A percentile compares a stretch with the other conserved stretches of the same genome.
These are phyloP conservation scores for Backusella sp. DNA, from an alignment of 192 early-diverging fungal genomes.

Conservation along the genomic window DNA sequence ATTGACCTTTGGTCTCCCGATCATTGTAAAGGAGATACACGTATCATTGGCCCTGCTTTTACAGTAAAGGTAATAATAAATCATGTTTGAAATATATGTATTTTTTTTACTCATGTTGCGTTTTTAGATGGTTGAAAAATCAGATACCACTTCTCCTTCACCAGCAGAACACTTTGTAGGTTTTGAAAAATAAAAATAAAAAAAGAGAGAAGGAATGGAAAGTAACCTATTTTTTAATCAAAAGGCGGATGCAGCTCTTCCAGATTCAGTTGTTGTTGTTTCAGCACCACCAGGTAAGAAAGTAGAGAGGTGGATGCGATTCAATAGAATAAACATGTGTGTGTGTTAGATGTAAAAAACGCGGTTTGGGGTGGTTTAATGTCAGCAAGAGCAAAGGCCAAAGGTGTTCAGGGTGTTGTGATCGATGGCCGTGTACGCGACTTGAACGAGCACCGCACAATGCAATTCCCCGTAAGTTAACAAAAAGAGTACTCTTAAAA, in stretches of 20 bases:
- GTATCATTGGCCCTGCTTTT: slow-evolving; percentile 57
- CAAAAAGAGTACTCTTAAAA: neutral
- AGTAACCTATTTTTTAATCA: neutral
- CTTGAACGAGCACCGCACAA: slow-evolving; percentile 50
- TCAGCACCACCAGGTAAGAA: slow-evolving; percentile 47
- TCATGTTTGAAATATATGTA: too few relatives aligned
- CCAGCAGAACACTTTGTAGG: slow-evolving; percentile 8
- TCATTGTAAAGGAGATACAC: slow-evolving; percentile 44
- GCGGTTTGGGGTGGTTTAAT: slow-evolving; percentile 63
- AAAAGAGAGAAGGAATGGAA: neutral
- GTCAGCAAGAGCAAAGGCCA: slow-evolving; percentile 49
- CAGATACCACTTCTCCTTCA: slow-evolving; percentile 9
- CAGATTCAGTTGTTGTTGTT: slow-evolving; percentile 48
- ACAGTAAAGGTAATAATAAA: slow-evolving; percentile 48
- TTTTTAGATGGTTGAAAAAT: slow-evolving; percentile 19
- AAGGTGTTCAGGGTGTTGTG: slow-evolving; percentile 48
- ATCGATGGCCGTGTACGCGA: slow-evolving; percentile 56
- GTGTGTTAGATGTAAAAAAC: slow-evolving; percentile 38
- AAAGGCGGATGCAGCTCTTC: slow-evolving; percentile 48
- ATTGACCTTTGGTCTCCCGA: slow-evolving; percentile 54
- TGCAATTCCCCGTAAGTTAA: slow-evolving; percentile 48
- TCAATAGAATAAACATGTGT: neutral
- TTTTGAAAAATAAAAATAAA: neutral
- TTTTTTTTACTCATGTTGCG: neutral
- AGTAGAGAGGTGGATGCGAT: neutral